phyloP scores from a whole-genome alignment of 2,329 filamentous ascomycete species.

The Diaporthe batatas region DNA sequence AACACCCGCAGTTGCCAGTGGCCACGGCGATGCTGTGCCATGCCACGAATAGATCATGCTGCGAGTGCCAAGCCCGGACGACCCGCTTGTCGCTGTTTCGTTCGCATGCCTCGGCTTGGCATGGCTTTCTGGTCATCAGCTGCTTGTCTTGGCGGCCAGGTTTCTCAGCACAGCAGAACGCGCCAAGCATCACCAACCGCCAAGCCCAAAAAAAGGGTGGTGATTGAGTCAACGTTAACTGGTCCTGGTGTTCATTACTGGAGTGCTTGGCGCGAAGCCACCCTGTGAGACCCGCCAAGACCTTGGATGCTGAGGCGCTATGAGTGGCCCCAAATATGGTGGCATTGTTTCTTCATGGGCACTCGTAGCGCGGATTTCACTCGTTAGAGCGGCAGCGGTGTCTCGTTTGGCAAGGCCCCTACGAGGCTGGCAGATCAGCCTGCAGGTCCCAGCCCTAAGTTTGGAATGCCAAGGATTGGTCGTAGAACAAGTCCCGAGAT shows the following conservation, averaged over 20 bases:
- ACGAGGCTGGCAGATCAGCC: slow-evolving; percentile 19
- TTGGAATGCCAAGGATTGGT: slow-evolving; percentile 23
- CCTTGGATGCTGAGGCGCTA: slow-evolving; percentile 25
- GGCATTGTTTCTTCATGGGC: slow-evolving; percentile 2
- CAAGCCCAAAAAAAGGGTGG: slow-evolving; percentile 17
- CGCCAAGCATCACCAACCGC: slow-evolving; percentile 34
- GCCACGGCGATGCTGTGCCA: slow-evolving; percentile 9
- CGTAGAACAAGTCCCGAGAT: slow-evolving; percentile 29
- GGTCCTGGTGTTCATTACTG: neutral
- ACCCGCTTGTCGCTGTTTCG: slow-evolving; percentile 32
- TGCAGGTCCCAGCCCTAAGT: slow-evolving; percentile 35
- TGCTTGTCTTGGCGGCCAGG: slow-evolving; percentile 27
- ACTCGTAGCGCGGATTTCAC: neutral
- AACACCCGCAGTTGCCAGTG: slow-evolving; percentile 25
- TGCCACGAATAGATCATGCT: slow-evolving; percentile 22
- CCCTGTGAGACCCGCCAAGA: slow-evolving; percentile 33
- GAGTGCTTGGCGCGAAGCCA: slow-evolving; percentile 18
- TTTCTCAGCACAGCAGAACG: neutral
- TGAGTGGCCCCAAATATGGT: slow-evolving; percentile 5
- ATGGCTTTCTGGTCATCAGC: slow-evolving; percentile 26
- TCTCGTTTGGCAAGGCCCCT: slow-evolving; percentile 16
- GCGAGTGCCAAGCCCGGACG: slow-evolving; percentile 31
- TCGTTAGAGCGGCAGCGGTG: slow-evolving; percentile 7
- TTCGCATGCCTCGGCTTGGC: slow-evolving; percentile 26
- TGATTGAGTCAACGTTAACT: slow-evolving; percentile 27